Conservation (phyloP, 805 yeast genomes). For the Sungouiozyma ichnusensis region DNA sequence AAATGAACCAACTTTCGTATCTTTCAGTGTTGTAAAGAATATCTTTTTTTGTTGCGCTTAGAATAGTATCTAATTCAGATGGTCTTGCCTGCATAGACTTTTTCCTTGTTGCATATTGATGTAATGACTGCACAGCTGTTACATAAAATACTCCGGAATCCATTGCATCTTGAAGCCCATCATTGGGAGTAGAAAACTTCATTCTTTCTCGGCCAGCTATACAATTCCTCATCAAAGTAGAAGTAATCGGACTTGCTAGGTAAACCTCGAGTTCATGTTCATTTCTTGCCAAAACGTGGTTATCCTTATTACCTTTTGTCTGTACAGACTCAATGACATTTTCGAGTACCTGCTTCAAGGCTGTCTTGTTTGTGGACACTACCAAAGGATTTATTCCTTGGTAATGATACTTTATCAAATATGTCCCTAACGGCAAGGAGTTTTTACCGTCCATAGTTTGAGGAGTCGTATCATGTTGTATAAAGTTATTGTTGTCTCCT, state of each 20-base stretch:
- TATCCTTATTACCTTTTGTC: constrained; percentile 40
- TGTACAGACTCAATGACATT: constrained; percentile 61
- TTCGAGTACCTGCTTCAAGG: constrained; percentile 64
- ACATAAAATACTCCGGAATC: constrained; percentile 50
- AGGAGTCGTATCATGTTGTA: constrained; percentile 49
- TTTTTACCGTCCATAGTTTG: constrained; percentile 28
- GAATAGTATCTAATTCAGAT: constrained; percentile 69
- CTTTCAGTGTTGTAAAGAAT: constrained; percentile 54
- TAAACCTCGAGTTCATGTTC: constrained; percentile 35
- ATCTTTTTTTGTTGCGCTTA: constrained; percentile 56
- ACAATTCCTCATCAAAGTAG: constrained; percentile 37
- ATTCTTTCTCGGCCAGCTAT: constrained; percentile 40
- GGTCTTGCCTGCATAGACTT: constrained; percentile 71
- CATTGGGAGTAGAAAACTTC: constrained; percentile 23
- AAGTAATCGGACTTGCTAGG: constrained; percentile 37
- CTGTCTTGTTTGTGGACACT: constrained; percentile 48
- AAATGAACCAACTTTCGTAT: constrained; percentile 75
- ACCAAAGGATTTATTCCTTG: constrained; percentile 48
- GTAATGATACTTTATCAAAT: constrained; percentile 30
- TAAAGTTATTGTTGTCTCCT: constrained; percentile 49
- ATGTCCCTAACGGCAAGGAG: constrained; percentile 24
- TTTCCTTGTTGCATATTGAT: constrained; percentile 44
- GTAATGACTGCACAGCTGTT: constrained; percentile 24
- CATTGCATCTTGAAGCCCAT: constrained; percentile 41
- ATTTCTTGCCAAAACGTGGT: constrained; percentile 38